Evolutionary conservation across 2,329 filamentous ascomycete species (phyloP), one percentile per base, ranked within the genome.

Genomic region (Shiraia sp.): DNA sequence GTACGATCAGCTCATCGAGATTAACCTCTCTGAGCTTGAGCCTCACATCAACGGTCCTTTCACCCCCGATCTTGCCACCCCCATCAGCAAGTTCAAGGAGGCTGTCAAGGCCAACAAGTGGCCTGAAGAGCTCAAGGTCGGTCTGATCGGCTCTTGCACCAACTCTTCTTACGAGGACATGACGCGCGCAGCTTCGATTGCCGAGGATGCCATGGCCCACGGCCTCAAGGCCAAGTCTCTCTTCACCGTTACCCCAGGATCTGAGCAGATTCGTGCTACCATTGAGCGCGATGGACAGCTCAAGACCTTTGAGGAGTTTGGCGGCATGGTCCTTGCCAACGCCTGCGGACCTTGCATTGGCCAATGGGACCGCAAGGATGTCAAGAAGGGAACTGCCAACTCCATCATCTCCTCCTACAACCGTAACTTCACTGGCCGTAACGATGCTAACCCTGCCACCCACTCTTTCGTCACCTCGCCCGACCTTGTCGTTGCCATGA

Each of bases 351-450:
- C 67, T 43, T 71, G 68, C 55, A 67, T 95, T 71, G 90, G 89
- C 36, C 92, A 97, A 75, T 97, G 93, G 93, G 90, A 96, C 68
- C 87, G 93, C 59, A 79, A 78, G 55, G 92, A 97, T 61, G 90
- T 96, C 42, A 87, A 91, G 81, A 96, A 97, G 83, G 92, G 92
- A 57, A 85, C 88, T 62, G 79, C 90, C 65, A 99, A 99, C 85
- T 95, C 90, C 6, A 99, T 99, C 72, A 79, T 99, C 70, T 96
- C 91, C 32, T 97, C 93, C 19, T 99, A 96, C 86, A 99, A 99
- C 87, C 90, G 93, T 75, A 97, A 99, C 85, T 97, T 99, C 79
- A 97, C 92, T 49, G 92, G 92, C 57, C 90, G 93, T 70, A 97
- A 97, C 73, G 91, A 96, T 61, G 90, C 88, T 57, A 97, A 96